Percentiles rank a stretch among this genome's conserved stretches.
Conservation (phyloP, 1,284 basidiomycete species). For the Sphagnurus paluster region DNA sequence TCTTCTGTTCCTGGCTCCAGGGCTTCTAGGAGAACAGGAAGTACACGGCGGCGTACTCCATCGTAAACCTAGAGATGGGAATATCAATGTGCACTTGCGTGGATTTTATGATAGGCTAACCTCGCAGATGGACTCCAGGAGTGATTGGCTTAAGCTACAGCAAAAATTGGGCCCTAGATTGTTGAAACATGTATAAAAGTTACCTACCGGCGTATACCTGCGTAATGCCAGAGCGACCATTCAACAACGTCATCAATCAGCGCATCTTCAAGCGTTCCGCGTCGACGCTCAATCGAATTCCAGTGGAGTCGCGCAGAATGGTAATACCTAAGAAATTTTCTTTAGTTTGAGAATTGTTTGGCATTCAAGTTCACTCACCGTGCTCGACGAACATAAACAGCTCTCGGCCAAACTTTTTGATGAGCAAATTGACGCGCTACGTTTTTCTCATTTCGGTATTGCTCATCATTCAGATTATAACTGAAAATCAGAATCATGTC, state of each 20-base stretch:
- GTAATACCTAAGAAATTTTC: constrained; percentile 47
- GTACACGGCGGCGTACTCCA: constrained; percentile 67
- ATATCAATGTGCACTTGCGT: background rate
- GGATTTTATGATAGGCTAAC: constrained; percentile 33
- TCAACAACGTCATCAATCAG: constrained; percentile 82
- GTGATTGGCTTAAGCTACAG: constrained; percentile 55
- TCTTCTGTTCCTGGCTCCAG: constrained; percentile 78
- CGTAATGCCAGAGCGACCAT: constrained; percentile 86
- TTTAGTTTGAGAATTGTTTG: background rate
- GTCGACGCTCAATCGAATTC: constrained; percentile 72
- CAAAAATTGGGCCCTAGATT: background rate
- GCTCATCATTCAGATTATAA: constrained; percentile 59
- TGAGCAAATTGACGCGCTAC: constrained; percentile 65
- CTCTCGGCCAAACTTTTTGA: constrained; percentile 72
- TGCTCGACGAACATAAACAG: constrained; percentile 64
- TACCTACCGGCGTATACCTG: constrained; percentile 59
- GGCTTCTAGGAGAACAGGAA: constrained; percentile 68
- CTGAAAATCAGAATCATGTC: constrained; percentile 33
- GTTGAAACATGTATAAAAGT: background rate
- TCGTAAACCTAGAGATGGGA: constrained; percentile 60
- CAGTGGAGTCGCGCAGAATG: constrained; percentile 68
- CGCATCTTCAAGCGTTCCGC: constrained; percentile 71
- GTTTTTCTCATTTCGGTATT: constrained; percentile 61
- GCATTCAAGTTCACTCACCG: constrained; percentile 39
- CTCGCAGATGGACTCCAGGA: constrained; percentile 57